Base-by-base conservation (phyloP, 2,329 filamentous ascomycete genomes). In the Talaromyces sp. region DNA sequence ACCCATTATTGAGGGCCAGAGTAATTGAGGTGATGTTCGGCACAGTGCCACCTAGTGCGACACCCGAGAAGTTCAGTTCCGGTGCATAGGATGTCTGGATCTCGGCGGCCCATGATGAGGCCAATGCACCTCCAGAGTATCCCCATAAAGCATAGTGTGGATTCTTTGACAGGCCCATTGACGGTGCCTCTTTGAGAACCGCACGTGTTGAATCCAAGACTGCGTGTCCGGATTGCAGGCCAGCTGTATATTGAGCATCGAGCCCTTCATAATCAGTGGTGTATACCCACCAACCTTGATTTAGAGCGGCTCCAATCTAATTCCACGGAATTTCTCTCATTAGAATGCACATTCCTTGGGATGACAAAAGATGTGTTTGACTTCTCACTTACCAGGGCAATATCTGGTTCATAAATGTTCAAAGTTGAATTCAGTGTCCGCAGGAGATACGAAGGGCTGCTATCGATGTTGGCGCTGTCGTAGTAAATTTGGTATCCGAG, bases 91-190 rank as follows among this genome's bases (percentile, higher is more conserved):
- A 19, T 3, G 3, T 6, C 9, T 47, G 44, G 3, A 47, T 6
- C 22, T 47, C 44, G 14, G 33, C 20, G 13, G 44, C 44, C 44
- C 44, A 47, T 24, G 20, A 30, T 6, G 29, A 33, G 17, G 44
- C 44, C 17, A 47, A n/a, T 3, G 44, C n/a, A 16, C 44, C 44
- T 11, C 44, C 44, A 7, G 44, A 47, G 22, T 36, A 47, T 17
- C 44, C 44, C 44, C 44, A 47, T 16, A 47, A 14, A 24, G 44
- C 44, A 10, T 27, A 43, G 8, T 16, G 19, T 7, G 19, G 9
- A 24, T 27, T 17, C 9, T 36, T 11, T 11, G 20, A n/a, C 3
- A 35, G 11, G 5, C 30, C 30, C 8, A 4, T 16, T 16, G 17
- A 16, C 2, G 16, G 14, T 14, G 10, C 10, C 9, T 16, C 29